Evolutionary conservation across 257 asterid species (phyloP), one percentile per base, ranked within the genome.

Genomic region (Solanum virginianum): DNA sequence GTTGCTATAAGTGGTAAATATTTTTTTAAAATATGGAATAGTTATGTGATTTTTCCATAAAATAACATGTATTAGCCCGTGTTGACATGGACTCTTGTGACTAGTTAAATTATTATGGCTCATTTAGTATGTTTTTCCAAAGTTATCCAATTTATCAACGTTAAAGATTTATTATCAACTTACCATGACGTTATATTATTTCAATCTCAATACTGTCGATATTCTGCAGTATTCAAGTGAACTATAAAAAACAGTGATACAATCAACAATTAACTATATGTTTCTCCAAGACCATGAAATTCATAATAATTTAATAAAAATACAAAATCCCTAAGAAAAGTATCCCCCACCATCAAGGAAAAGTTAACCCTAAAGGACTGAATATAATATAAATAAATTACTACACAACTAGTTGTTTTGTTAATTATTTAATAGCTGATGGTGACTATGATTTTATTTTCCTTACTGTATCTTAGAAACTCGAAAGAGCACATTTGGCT

Each of bases 201-300:
- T 32, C 36, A 32, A 32, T 32, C 4, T 32, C 36, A 32, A 3
- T 32, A 32, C 36, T 32, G 36, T 32, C 36, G 36, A 32, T 32
- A 32, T 32, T 32, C 36, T 32, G 36, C 36, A 32, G 36, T 32
- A 32, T 32, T 3, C 36, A 3, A 4, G 36, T 32, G 36, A 32
- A 32, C 36, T 32, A 32, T 36, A 4, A 57, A 7, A 60, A 45
- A 70, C 79, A 65, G 18, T 56, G 51, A 57, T n/a, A 8, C 66
- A 70, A 60, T 13, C 72, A 63, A 26, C 83, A 75, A 51, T 32
- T 82, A 65, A 83, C 85, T 55, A 59, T 7, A 14, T 36, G 59
- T 83, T 74, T 82, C 88, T 80, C 70, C 57, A 39, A 80, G 63
- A 80, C 79, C 87, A 83, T 85, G 80, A n/a, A 82, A 82, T 62